Conservation (phyloP, 371 early-diverging fungal genomes). For the Umbelopsis sp. region DNA sequence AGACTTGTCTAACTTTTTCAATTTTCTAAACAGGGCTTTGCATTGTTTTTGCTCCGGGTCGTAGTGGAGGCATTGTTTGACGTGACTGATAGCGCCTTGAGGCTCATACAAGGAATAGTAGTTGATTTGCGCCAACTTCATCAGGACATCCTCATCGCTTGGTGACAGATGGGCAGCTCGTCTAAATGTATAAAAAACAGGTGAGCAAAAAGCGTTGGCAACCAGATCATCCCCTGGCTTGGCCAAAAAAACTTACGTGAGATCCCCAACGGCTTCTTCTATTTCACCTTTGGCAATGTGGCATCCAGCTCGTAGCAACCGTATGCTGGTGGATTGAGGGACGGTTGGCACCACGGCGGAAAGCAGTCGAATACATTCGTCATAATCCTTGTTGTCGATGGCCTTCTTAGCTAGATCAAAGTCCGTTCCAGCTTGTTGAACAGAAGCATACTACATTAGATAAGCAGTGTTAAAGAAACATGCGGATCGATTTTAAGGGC, state of each 20-base stretch:
- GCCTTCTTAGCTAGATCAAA: constrained; percentile 47
- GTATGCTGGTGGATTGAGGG: constrained; percentile 60
- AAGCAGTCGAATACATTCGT: constrained; percentile 65
- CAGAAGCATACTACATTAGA: constrained; percentile 41
- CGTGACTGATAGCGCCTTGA: constrained; percentile 65
- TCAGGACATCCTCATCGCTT: constrained; percentile 59
- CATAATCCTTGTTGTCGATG: constrained; percentile 47
- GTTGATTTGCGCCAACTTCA: constrained; percentile 75
- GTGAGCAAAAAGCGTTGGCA: too few species aligned
- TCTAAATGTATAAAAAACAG: constrained; percentile 29
- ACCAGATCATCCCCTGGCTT: too few species aligned
- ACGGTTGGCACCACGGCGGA: constrained; percentile 59
- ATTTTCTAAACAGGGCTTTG: constrained; percentile 68
- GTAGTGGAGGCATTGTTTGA: constrained; percentile 84
- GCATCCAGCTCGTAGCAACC: constrained; percentile 74
- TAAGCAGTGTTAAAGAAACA: background rate
- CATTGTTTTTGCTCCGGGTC: constrained; percentile 93
- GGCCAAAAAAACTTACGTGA: constrained; percentile 55
- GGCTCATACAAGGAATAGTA: constrained; percentile 73
- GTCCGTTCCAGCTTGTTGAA: constrained; percentile 46
- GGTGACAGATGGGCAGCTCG: constrained; percentile 75
- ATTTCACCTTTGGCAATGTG: constrained; percentile 73
- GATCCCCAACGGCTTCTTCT: constrained; percentile 84
- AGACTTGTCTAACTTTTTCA: constrained; percentile 82
- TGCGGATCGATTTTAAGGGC: background rate